These are phyloP conservation scores for Fusarium subglutinans DNA, from an alignment of 2,329 filamentous ascomycete species.

Conservation along the genomic window DNA sequence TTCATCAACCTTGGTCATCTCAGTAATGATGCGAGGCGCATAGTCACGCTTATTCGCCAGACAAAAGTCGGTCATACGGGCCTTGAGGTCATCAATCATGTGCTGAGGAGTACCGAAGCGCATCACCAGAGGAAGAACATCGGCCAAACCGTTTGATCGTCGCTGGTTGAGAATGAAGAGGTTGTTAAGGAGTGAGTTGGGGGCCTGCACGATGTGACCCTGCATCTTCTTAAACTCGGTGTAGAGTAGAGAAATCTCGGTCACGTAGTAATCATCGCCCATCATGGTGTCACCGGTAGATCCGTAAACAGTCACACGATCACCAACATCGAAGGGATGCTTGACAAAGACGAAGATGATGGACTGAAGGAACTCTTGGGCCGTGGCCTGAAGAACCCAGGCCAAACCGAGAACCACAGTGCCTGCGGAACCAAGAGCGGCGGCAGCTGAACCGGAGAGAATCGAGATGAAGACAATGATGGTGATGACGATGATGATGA, in stretches of 20 bases:
- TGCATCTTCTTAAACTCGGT: conserved; percentile 99
- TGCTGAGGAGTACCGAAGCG: conserved; percentile 88
- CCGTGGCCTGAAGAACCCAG: conserved; percentile 92
- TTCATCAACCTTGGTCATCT: conserved; percentile 81
- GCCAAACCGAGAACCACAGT: conserved; percentile 88
- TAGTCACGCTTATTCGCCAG: conserved; percentile 88
- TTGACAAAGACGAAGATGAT: conserved; percentile 97
- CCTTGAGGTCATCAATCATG: conserved; percentile 83
- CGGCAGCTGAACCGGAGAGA: conserved; percentile 88
- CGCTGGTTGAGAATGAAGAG: conserved; percentile 96
- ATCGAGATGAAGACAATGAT: conserved; percentile 89
- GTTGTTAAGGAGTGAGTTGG: conserved; percentile 91
- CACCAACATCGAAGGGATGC: conserved; percentile 95
- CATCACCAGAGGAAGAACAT: conserved; percentile 84
- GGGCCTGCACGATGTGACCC: conserved; percentile 93
- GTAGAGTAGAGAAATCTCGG: conserved; percentile 90
- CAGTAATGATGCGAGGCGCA: conserved; percentile 85
- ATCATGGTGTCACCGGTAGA: conserved; percentile 81
- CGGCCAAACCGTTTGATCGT: conserved; percentile 86
- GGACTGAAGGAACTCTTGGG: conserved; percentile 93
- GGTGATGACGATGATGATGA: conserved; percentile 83
- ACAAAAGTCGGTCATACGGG: conserved; percentile 84
- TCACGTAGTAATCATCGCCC: conserved; percentile 96
- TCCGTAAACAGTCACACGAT: conserved; percentile 90
- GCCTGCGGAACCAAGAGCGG: conserved; percentile 88